Base-by-base conservation (phyloP, 108 stramenopile genomes). In the Fragilaria radians region DNA sequence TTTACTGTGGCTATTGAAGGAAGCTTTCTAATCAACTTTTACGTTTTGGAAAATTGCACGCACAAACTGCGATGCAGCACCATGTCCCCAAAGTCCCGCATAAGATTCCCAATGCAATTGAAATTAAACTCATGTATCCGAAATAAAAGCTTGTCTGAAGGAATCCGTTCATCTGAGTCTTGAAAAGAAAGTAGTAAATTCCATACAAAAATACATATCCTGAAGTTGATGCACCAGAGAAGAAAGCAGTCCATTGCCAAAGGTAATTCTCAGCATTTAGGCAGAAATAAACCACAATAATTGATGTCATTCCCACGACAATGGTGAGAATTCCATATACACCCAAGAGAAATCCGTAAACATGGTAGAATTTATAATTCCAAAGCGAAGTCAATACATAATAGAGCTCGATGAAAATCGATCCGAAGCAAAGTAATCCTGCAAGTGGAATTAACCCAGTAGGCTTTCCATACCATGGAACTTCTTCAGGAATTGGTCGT, bases 361-460 rank as follows among this genome's bases (percentile, higher is more conserved):
- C 98, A 69, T 97, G 97, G 81, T 99, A 99, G 73, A 96, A 96
- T 81, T 95, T 96, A 94, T 97, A 97, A 70, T 89, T 90, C 93
- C 96, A 96, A 46, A 93, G 78, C 7, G 85, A 89, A 24, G 93
- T 94, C 76, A 95, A 73, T 30, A 96, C 83, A 77, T 92, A 96
- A 76, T 97, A 97, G 50, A 97, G 89, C 66, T 97, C 96, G 77
- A 99, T 97, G 74, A 97, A 96, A 76, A 97, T 96, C 50, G 88
- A 88, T 48, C 95, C 96, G 65, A 96, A 98, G 28, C 93, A 93
- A 32, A 97, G 85, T 5, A 97, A 63, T 32, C 96, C 96, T 27
- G 95, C 86, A 27, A 91, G 61, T 14, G 90, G 85, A 42, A 95
- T 81, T 57, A 96, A 63, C 56, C 92, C 83, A 57, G 69, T 61